These are phyloP conservation scores for Torulaspora indica DNA, from an alignment of 805 yeast genomes.

Conservation along the genomic window DNA sequence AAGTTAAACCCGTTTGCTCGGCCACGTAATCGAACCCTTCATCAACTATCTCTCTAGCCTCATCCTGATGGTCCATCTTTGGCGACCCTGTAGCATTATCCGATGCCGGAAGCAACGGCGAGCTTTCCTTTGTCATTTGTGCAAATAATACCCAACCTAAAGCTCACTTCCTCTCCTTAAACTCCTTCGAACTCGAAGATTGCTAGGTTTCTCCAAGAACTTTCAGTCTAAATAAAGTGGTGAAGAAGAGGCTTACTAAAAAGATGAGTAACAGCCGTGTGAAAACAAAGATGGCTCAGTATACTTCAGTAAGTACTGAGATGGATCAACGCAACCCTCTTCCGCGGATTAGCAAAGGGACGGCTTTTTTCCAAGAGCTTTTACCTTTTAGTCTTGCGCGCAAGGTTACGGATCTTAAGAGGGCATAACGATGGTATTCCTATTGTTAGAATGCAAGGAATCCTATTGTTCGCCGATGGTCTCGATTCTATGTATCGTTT, in stretches of 20 bases:
- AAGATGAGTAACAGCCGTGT: too few relatives aligned
- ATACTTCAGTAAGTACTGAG: background rate
- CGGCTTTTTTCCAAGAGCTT: too few relatives aligned
- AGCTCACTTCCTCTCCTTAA: background rate
- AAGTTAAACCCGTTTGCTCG: constrained; percentile 21
- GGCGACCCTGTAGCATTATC: background rate
- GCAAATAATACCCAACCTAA: background rate
- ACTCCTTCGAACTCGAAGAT: background rate
- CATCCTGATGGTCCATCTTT: constrained; percentile 1
- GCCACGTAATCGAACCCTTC: constrained; percentile 23
- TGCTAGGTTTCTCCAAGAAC: constrained; percentile 1
- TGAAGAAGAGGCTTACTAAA: too few relatives aligned
- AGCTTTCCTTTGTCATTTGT: constrained; percentile 5
- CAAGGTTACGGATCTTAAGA: background rate
- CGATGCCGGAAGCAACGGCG: constrained; percentile 3
- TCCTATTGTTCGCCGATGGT: too few relatives aligned
- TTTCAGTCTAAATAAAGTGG: background rate
- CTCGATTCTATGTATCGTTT: background rate
- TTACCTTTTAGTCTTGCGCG: background rate
- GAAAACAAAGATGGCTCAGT: too few relatives aligned
- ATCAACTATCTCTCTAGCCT: constrained; percentile 8
- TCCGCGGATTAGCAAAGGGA: background rate
- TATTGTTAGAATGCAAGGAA: too few relatives aligned
- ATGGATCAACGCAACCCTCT: background rate
- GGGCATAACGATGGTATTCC: too few relatives aligned